Conservation (phyloP, 2,329 filamentous ascomycete genomes). For the Blastomyces gilchristii region DNA sequence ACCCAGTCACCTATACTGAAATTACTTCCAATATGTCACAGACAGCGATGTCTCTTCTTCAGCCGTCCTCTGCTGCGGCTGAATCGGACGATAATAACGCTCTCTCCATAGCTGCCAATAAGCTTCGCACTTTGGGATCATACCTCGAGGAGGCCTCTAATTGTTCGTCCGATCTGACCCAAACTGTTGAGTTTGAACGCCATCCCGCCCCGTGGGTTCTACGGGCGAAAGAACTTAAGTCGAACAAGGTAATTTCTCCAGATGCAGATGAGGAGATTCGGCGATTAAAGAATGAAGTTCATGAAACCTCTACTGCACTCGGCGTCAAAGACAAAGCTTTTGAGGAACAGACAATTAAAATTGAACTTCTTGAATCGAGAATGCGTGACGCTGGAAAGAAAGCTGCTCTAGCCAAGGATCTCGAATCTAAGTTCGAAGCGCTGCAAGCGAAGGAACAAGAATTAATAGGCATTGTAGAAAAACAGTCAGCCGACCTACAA, state of each 20-base stretch:
- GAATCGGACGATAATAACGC: constrained; percentile 42
- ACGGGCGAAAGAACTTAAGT: constrained; percentile 68
- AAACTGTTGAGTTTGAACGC: constrained; percentile 70
- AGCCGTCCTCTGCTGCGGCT: constrained; percentile 18
- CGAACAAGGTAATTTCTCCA: constrained; percentile 67
- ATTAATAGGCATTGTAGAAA: constrained; percentile 25
- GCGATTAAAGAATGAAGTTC: constrained; percentile 67
- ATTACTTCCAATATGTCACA: constrained; percentile 50
- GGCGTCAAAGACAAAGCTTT: constrained; percentile 69
- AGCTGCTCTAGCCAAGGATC: constrained; percentile 43
- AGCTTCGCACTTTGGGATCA: constrained; percentile 53
- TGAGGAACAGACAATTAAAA: constrained; percentile 79
- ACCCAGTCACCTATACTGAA: constrained; percentile 57
- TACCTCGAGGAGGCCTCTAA: constrained; percentile 61
- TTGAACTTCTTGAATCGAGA: constrained; percentile 79
- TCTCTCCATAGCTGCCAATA: constrained; percentile 57
- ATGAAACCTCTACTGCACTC: constrained; percentile 62
- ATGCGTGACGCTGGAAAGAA: constrained; percentile 77
- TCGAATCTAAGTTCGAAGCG: constrained; percentile 34
- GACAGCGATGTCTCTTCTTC: constrained; percentile 20
- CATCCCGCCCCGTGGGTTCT: constrained; percentile 70
- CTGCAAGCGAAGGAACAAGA: constrained; percentile 27
- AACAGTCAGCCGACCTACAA: constrained; percentile 30
- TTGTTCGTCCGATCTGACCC: constrained; percentile 58
- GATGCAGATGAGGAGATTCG: constrained; percentile 80